Evolutionary conservation across 345 rosid genomes (phyloP), one percentile per base, ranked within the genome.

Genomic region (Clarkia xantiana): DNA sequence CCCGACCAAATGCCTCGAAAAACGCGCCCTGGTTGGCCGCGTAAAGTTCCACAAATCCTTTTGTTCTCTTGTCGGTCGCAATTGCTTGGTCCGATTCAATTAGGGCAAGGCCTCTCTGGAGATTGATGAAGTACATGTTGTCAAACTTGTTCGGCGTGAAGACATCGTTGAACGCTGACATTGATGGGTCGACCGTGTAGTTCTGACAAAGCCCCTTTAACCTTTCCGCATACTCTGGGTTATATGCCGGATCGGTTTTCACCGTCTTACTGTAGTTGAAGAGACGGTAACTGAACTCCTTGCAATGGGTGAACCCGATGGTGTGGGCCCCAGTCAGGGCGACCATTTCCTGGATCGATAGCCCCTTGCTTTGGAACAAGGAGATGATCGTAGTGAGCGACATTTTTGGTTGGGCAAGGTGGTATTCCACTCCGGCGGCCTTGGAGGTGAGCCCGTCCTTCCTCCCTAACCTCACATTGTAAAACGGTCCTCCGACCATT

Each of bases 261-360:
- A 64, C 55, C 0, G 15, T 53, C 40, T 54, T 54, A 61, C 74
- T 75, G 59, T 40, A 56, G 64, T 68, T 50, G 60, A 57, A 86
- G 47, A 86, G 40, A 18, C 83, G 63, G 38, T 57, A 46, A 1
- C 74, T 69, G 62, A 83, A 83, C 58, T 86, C 87, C 45, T 65
- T 72, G 66, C 94, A 80, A 19, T 86, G 96, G 2, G 90, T 50
- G 61, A 86, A 86, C 6, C 94, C 85, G 14, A 86, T 75, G 25
- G 96, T 83, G 60, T 86, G 96, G 5, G 76, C 84, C 0, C 94
- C 90, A 0, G 51, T 49, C 4, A 83, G 72, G 0, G 90, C 81
- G 0, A 80, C 94, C 81, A 80, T 62, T 43, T 86, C 85, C 40
- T 65, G 67, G 1, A 41, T 23, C 1, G 51, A 10, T 18, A 82